Evolutionary conservation across 2,329 filamentous ascomycete species (phyloP), one percentile per base, ranked within the genome.

Genomic region (Trichoderma harzianum): DNA sequence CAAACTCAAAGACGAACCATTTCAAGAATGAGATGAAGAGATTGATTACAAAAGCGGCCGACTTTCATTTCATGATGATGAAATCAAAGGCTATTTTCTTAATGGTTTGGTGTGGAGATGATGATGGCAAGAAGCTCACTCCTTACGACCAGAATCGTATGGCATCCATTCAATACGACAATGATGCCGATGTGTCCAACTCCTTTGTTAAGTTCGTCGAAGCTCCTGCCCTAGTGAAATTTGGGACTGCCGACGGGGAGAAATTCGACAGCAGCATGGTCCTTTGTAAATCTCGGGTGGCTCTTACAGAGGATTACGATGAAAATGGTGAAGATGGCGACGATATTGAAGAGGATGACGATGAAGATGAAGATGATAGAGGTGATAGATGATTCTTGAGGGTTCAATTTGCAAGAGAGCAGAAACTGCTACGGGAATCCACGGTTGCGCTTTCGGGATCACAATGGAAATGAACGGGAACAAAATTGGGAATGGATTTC

Each of bases 201-300:
- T 12, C 7, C 10, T 32, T 11, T 14, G 30, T 74, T 5, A 55
- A 71, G 14, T 43, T 72, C 3, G 24, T 71, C 2, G 24, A 74
- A 12, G 67, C 65, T 2, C 74, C 74, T 1, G 34, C 36, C 12
- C 43, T 76, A 3, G 12, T 69, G 14, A 75, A 75, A n/a, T 55
- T 70, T 24, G 74, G 74, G 18, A 75, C 55, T 24, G 74, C 74
- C 0, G 72, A 74, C 26, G 74, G 74, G 0, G 61, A 70, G 10
- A 21, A n/a, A 8, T 75, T 73, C 12, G 64, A 74, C 7, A 21
- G 8, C 7, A 18, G 34, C 28, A 71, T 51, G 34, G 47, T 73
- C 1, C 43, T 75, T 34, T 72, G 64, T 12, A 62, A 71, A 34
- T 63, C 69, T 24, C 18, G 8, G 6, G 70, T 72, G 24, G 32